Base-by-base conservation (phyloP, 2,329 filamentous ascomycete species). In the Fusarium tanahbumbuense region DNA sequence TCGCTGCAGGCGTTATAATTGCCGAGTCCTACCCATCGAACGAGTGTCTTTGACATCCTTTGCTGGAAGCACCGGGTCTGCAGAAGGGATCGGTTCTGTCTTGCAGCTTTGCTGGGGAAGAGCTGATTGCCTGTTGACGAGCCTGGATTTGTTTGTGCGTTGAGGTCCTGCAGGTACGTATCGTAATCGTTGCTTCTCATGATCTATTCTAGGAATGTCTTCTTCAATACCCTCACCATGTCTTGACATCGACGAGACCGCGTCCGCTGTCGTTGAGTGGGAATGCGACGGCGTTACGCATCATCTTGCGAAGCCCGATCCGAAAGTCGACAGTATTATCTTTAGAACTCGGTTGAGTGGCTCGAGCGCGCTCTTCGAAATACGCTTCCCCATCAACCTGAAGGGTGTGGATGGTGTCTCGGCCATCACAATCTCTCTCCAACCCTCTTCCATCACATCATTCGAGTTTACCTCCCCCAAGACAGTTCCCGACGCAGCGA, bases 11-110 rank as follows among this genome's bases (percentile, higher is more conserved):
- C 60, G 28, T 60, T 42, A 63, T 64, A 67, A 67, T 52, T 62
- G 64, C 63, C 63, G 62, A 42, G 16, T 67, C 64, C 55, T 60
- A 67, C 63, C 63, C 62, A 48, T 56, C 48, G 32, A 67, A 46
- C 44, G 56, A 40, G 62, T 23, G 52, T 27, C 34, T 15, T 37
- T 16, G 34, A 41, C 23, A 27, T 40, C 52, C 45, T 50, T 67
- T 22, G 48, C 9, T 67, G 56, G 63, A 67, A 67, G 55, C 50
- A 67, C 56, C 62, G 64, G 64, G 64, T 45, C 32, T 42, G 53
- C 47, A 55, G 56, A 64, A 56, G 65, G 42, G 32, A 46, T 20
- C 12, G 64, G 53, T n/a, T 53, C 53, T 41, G 6, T 23, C 50
- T 68, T 37, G 65, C 64, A 57, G 65, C 37, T 37, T 34, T 57